Base-by-base conservation (phyloP, 164 flowering plant species). In the Annona squamosa region DNA sequence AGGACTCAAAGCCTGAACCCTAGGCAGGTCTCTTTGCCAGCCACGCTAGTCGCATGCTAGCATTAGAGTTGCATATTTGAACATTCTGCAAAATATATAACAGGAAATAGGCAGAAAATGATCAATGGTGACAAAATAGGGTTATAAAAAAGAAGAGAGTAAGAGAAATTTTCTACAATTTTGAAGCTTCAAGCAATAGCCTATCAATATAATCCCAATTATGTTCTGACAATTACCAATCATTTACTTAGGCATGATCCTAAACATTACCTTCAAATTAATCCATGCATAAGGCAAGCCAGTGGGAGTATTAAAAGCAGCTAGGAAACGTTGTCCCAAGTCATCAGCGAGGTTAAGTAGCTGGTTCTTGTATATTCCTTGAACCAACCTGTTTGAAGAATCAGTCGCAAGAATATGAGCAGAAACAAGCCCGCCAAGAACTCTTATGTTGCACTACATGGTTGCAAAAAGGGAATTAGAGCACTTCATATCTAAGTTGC, bases 371-470 rank as follows among this genome's bases (percentile, higher is more conserved):
- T 95, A 95, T 68, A 75, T 73, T 79, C 93, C 90, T 80, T 82
- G 84, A 75, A 79, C 77, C 74, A 91, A 81, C 92, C 91, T 87
- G 84, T 89, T 85, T 64, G 85, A 74, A 81, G 96, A 84, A 87
- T 93, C 95, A 89, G 97, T 89, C 72, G 99, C 98, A 87, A 95
- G 98, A 82, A 95, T 80, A 86, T 95, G 99, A 85, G 97, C 98
- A 82, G 99, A 93, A 79, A 95, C 89, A 84, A 95, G 99, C 84
- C 99, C 99, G 82, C 99, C 99, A 84, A 95, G 99, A 82, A 89
- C 93, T 89, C 99, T 86, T 84, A 95, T 95, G 93, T 95, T 95
- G 93, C 98, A 91, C 99, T 95, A 83, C 88, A 89, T 18, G 77
- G 78, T 75, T 71, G 76, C 71, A 48, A 80, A 46, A 80, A 82